Evolutionary conservation across 805 yeast species (phyloP).

Genomic region (Blastobotrys attinorum): DNA sequence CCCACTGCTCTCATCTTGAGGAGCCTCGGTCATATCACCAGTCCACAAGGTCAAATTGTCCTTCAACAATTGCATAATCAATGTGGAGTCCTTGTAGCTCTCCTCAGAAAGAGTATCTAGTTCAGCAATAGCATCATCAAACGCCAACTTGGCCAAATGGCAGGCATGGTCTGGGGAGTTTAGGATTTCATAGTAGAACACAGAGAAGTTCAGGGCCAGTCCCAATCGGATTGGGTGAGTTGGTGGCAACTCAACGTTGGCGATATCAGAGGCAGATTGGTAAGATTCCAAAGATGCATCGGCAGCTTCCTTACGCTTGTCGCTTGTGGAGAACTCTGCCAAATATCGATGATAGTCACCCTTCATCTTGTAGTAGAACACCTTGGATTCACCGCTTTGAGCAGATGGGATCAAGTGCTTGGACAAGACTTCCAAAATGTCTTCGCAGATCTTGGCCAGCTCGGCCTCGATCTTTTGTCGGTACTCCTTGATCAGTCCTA

Average conservation of each 20-base stretch:
- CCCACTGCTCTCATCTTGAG: slow-evolving; percentile 16
- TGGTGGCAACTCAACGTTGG: slow-evolving; percentile 94
- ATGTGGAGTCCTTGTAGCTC: slow-evolving; percentile 96
- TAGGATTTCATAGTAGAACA: slow-evolving; percentile 95
- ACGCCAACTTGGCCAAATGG: slow-evolving; percentile 97
- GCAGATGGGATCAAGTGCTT: slow-evolving; percentile 90
- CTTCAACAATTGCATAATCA: slow-evolving; percentile 97
- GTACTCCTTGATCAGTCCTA: slow-evolving; percentile 81
- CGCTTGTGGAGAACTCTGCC: slow-evolving; percentile 92
- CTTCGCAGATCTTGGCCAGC: slow-evolving; percentile 88
- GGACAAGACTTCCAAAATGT: slow-evolving; percentile 79
- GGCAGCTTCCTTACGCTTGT: slow-evolving; percentile 87
- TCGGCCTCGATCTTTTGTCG: slow-evolving; percentile 92
- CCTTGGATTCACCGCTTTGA: slow-evolving; percentile 95
- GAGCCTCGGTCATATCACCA: slow-evolving; percentile 23
- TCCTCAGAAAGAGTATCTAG: slow-evolving; percentile 96
- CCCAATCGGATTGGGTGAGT: slow-evolving; percentile 98
- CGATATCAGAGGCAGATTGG: slow-evolving; percentile 93
- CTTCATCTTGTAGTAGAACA: slow-evolving; percentile 97
- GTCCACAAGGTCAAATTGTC: slow-evolving; percentile 96
- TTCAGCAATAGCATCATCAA: slow-evolving; percentile 98
- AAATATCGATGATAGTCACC: slow-evolving; percentile 99
- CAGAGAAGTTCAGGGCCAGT: slow-evolving; percentile 94
- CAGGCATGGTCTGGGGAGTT: slow-evolving; percentile 99
- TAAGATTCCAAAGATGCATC: slow-evolving; percentile 89